Evolutionary conservation across 495 filamentous ascomycete genomes (phyloP).

Genomic region (Trypethelium eluteriae): DNA sequence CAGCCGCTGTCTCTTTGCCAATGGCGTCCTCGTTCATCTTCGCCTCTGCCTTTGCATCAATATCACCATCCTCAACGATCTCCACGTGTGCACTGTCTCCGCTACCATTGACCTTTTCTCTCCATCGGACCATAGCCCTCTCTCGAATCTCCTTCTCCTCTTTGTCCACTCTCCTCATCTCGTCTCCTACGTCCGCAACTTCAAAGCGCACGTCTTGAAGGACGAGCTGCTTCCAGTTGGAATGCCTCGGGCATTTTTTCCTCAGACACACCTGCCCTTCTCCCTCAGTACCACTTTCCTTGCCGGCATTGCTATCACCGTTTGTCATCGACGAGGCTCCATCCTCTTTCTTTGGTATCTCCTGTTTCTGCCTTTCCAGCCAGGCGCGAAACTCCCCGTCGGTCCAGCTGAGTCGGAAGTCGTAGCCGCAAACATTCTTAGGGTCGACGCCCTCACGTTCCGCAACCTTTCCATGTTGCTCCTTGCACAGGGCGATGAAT

Average conservation of each 20-base stretch:
- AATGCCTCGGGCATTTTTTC: conserved; percentile 36
- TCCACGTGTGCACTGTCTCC: not conserved
- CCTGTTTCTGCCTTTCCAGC: conserved; percentile 27
- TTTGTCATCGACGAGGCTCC: conserved; percentile 10
- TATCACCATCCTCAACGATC: not conserved
- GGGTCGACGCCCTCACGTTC: conserved; percentile 33
- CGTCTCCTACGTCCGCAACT: conserved; percentile 32
- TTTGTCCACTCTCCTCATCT: conserved; percentile 32
- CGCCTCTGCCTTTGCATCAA: not conserved
- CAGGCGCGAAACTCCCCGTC: conserved; percentile 51
- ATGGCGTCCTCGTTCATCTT: not conserved
- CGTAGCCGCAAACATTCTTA: conserved; percentile 62
- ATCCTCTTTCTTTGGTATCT: conserved; percentile 9
- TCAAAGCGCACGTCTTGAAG: conserved; percentile 37
- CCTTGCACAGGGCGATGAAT: conserved; percentile 32
- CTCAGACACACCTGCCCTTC: conserved; percentile 28
- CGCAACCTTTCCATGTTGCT: conserved; percentile 28
- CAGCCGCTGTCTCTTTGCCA: not conserved
- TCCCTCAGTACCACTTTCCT: conserved; percentile 12
- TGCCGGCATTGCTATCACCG: conserved; percentile 13
- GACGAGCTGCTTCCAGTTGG: conserved; percentile 35
- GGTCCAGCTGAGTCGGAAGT: conserved; percentile 52
- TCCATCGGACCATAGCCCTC: conserved; percentile 26
- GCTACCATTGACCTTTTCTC: conserved; percentile 9
- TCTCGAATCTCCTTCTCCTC: conserved; percentile 33